Evolutionary conservation across 306 rosid genomes (phyloP).

Genomic region (Trifolium repens): DNA sequence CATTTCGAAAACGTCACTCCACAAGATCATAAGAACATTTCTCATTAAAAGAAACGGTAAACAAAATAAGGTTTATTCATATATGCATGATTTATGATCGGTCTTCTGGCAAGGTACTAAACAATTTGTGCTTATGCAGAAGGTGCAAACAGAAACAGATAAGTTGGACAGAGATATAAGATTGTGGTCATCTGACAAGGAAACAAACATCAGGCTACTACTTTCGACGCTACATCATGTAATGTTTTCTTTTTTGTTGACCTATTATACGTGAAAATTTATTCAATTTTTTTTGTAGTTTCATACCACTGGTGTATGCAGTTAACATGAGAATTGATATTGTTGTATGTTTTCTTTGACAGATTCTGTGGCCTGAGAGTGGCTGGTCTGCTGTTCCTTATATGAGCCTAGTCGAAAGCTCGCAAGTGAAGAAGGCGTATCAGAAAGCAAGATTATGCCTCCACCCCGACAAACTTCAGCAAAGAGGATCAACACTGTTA

Average conservation of each 20-base stretch:
- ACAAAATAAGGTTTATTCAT: not conserved
- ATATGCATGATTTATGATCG: not conserved
- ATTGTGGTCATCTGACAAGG: constrained; percentile 89
- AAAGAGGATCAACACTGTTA: constrained; percentile 80
- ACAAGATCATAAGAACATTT: not conserved
- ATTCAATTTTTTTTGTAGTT: not conserved
- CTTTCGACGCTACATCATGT: constrained; percentile 84
- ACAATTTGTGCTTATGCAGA: constrained; percentile 1
- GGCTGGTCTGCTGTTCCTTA: constrained; percentile 76
- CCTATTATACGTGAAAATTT: not conserved
- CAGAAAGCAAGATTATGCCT: constrained; percentile 92
- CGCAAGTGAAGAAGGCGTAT: constrained; percentile 80
- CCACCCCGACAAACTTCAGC: constrained; percentile 92
- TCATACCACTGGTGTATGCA: constrained; percentile 14
- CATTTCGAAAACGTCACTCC: not conserved
- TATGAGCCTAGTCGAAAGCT: constrained; percentile 62
- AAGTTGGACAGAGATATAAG: constrained; percentile 67
- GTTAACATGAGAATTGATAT: constrained; percentile 34
- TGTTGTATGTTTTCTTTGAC: constrained; percentile 39
- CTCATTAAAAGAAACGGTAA: not conserved
- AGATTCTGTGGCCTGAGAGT: constrained; percentile 83
- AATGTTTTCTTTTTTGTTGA: constrained; percentile 29
- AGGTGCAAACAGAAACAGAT: constrained; percentile 60
- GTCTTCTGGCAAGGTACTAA: not conserved
- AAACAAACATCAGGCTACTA: constrained; percentile 73